These are phyloP conservation scores for Centella asiatica DNA, from an alignment of 129 eudicot species.

Conservation along the genomic window DNA sequence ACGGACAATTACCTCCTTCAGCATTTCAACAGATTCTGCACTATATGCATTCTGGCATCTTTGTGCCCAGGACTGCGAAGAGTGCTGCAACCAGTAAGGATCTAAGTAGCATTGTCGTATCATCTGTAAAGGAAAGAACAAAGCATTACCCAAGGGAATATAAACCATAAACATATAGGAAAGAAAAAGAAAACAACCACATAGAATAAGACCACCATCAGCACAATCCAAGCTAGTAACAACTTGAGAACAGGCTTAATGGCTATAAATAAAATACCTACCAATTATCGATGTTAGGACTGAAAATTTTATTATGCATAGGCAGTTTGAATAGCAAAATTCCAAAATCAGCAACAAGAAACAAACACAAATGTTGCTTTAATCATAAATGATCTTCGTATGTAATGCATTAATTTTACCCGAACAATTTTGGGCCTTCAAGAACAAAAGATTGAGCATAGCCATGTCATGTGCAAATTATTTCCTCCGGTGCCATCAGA, in stretches of 20 bases:
- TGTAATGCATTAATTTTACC: no score
- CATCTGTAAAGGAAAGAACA: constrained; percentile 49
- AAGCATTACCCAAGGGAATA: constrained; percentile 12
- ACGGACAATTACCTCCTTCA: constrained; percentile 55
- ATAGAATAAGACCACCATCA: neutral
- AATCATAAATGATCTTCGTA: no score
- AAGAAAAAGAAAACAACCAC: neutral
- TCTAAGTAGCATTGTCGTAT: constrained; percentile 42
- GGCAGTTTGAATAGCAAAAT: no score
- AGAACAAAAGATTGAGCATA: no score
- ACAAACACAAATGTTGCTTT: no score
- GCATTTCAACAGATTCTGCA: constrained; percentile 77
- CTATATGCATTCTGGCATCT: constrained; percentile 60
- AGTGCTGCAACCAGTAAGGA: constrained; percentile 57
- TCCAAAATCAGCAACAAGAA: neutral
- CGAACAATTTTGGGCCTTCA: no score
- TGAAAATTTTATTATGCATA: neutral
- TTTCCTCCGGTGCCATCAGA: no score
- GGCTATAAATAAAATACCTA: neutral
- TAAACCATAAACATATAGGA: neutral
- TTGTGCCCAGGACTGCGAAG: constrained; percentile 56
- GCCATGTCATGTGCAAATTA: no score
- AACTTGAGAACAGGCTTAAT: neutral
- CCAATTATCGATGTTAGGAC: neutral
- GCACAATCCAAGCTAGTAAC: neutral